A percentile compares a stretch with the other conserved stretches of the same genome.
phyloP scores from a whole-genome alignment of 495 filamentous ascomycete species.

The Xylaria bambusicola region DNA sequence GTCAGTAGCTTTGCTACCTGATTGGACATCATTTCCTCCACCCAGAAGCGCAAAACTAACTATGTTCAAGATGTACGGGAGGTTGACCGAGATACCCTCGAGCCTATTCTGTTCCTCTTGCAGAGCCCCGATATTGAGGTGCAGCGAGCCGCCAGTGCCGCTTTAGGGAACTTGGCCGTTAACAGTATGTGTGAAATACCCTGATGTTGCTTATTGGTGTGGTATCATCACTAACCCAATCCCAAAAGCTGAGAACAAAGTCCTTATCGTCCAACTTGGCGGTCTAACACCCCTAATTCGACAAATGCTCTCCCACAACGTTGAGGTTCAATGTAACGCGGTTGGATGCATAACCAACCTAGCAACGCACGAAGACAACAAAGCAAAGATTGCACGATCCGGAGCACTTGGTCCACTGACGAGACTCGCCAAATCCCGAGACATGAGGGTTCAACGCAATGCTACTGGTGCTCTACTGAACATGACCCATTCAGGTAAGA shows the following conservation, averaged over 20 bases:
- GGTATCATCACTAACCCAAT: conserved; percentile 4
- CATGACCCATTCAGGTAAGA: conserved; percentile 97
- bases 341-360: conserved; percentile 98
- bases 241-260: conserved; percentile 93
- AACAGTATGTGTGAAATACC: conserved; percentile 68
- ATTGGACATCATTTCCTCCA: not conserved
- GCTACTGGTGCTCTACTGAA: conserved; percentile 94
- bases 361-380: conserved; percentile 98
- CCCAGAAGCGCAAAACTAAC: conserved; percentile 21
- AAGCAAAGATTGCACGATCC: conserved; percentile 95
- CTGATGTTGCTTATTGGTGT: not conserved
- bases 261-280: conserved; percentile 88
- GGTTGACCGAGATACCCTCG: conserved; percentile 90
- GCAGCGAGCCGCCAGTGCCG: conserved; percentile 93
- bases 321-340: conserved; percentile 98
- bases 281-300: conserved; percentile 90
- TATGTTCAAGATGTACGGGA: conserved; percentile 79
- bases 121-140: conserved; percentile 97
- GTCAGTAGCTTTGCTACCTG: not conserved
- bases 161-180: conserved; percentile 92
- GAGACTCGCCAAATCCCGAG: conserved; percentile 90
- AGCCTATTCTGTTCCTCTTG: conserved; percentile 92
- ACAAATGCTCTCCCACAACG: conserved; percentile 98
- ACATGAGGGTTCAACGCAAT: conserved; percentile 98
- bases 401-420: conserved; percentile 90